Conservation (phyloP, 257 asterid genomes). For the Solanum dulcamara region DNA sequence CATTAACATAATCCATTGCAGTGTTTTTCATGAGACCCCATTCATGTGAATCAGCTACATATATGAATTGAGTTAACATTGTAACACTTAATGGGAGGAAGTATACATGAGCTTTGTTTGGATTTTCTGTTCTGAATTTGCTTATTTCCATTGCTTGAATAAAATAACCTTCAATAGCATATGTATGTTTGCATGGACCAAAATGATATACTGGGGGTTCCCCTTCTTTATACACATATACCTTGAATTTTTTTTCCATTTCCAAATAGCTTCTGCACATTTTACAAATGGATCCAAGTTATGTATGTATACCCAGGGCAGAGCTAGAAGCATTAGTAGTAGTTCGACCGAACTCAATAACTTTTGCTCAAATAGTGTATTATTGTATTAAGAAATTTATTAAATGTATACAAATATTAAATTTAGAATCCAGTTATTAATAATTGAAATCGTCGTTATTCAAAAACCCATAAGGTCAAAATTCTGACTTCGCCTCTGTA, state of each 20-base stretch:
- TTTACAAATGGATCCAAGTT: neutral
- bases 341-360: no score
- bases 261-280: conserved; percentile 49
- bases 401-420: no score
- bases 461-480: no score
- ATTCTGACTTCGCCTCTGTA: no score
- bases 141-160: conserved; percentile 40
- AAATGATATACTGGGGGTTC: conserved; percentile 64
- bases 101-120: conserved; percentile 38
- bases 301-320: no score
- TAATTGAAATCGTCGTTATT: no score
- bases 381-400: no score
- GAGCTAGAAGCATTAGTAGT: no score
- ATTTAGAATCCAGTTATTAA: no score
- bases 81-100: conserved; percentile 64
- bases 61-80: conserved; percentile 36
- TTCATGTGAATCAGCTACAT: conserved; percentile 25
- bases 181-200: conserved; percentile 58
- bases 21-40: conserved; percentile 36
- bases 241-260: conserved; percentile 52
- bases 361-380: no score
- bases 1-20: conserved; percentile 15
- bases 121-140: conserved; percentile 42
- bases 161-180: conserved; percentile 56
- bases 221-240: conserved; percentile 57